Evolutionary conservation across 768 basidiomycete species (phyloP).

Genomic region (Termitomyces sp.): DNA sequence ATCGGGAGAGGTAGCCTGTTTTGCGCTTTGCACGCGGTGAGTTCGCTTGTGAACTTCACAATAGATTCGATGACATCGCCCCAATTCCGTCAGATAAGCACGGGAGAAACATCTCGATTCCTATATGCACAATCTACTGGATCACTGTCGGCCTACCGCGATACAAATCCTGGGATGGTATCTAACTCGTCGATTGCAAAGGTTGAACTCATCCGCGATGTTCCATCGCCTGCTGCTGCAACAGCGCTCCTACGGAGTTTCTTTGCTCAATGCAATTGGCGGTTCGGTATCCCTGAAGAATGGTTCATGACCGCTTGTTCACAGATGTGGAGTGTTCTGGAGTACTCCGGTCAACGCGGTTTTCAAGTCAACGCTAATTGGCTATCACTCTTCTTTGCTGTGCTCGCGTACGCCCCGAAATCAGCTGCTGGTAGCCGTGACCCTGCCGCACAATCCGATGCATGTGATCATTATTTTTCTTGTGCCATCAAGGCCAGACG

Average conservation of each 20-base stretch:
- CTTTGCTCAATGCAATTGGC: slow-evolving; percentile 44
- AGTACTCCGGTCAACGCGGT: slow-evolving; percentile 21
- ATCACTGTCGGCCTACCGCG: slow-evolving; percentile 22
- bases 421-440: not conserved
- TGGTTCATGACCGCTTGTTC: slow-evolving; percentile 39
- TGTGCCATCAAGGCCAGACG: slow-evolving; percentile 39
- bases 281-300: slow-evolving; percentile 42
- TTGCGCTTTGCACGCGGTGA: slow-evolving; percentile 40
- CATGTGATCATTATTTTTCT: slow-evolving; percentile 28
- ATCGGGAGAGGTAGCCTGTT: slow-evolving; percentile 42
- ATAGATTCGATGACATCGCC: not conserved
- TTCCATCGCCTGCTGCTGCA: slow-evolving; percentile 26
- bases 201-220: slow-evolving; percentile 17
- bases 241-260: slow-evolving; percentile 31
- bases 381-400: slow-evolving; percentile 43
- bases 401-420: slow-evolving; percentile 36
- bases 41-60: slow-evolving; percentile 1
- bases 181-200: slow-evolving; percentile 15
- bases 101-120: slow-evolving; percentile 25
- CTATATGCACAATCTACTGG: slow-evolving; percentile 37
- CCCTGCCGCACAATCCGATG: not conserved
- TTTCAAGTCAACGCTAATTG: slow-evolving; percentile 44
- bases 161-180: slow-evolving; percentile 16
- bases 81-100: slow-evolving; percentile 25
- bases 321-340: slow-evolving; percentile 42